Evolutionary conservation across 352 stramenopile genomes (phyloP).

Genomic region (Phytophthora multivora): DNA sequence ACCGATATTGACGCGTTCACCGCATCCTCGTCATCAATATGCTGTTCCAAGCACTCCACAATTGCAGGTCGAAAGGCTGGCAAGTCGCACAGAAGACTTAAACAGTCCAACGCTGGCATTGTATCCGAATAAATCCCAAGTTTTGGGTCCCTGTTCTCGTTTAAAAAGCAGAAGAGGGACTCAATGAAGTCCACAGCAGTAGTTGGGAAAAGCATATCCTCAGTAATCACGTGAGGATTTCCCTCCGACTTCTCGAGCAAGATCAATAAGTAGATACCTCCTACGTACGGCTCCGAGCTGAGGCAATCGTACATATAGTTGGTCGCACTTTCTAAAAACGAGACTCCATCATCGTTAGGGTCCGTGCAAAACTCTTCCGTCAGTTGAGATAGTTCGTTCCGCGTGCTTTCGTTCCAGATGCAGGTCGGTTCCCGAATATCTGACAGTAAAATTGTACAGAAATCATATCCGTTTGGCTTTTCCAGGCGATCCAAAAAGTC

Average conservation of each 20-base stretch:
- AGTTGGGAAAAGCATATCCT: slow-evolving; percentile 57
- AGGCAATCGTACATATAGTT: slow-evolving; percentile 87
- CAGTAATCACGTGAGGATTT: slow-evolving; percentile 51
- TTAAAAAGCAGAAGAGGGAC: slow-evolving; percentile 75
- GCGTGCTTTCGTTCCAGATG: slow-evolving; percentile 76
- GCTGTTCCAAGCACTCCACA: slow-evolving; percentile 68
- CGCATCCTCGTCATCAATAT: slow-evolving; percentile 62
- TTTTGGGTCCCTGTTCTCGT: slow-evolving; percentile 77
- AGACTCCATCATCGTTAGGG: slow-evolving; percentile 52
- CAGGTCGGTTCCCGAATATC: slow-evolving; percentile 79
- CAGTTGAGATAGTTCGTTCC: slow-evolving; percentile 68
- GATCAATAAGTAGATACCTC: slow-evolving; percentile 73
- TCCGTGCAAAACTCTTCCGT: slow-evolving; percentile 79
- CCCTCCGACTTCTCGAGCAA: slow-evolving; percentile 69
- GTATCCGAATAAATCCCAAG: slow-evolving; percentile 82
- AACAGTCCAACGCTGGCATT: slow-evolving; percentile 67
- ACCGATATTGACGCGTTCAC: slow-evolving; percentile 78
- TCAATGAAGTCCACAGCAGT: slow-evolving; percentile 66
- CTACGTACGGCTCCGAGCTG: slow-evolving; percentile 66
- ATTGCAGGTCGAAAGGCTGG: slow-evolving; percentile 57
- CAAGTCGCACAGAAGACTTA: slow-evolving; percentile 73
- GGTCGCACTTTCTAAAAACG: slow-evolving; percentile 68
- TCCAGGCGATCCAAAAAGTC: slow-evolving; percentile 79
- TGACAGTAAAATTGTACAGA: slow-evolving; percentile 69
- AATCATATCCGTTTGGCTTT: slow-evolving; percentile 71